These are phyloP conservation scores for Yamadazyma phyllophila DNA, from an alignment of 805 yeast genomes.

Conservation along the genomic window DNA sequence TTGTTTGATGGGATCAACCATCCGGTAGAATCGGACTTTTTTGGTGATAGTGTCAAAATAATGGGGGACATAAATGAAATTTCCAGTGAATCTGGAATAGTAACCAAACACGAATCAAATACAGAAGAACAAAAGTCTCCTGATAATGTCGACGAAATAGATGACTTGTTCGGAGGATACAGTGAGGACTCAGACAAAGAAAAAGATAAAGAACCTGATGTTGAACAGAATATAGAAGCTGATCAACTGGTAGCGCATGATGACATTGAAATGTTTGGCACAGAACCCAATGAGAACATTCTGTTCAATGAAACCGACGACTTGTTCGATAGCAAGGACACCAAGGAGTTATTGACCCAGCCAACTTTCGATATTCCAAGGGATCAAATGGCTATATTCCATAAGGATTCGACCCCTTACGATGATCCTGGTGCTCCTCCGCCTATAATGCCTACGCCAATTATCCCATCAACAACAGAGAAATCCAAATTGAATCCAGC, in stretches of 20 bases:
- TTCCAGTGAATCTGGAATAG: background rate
- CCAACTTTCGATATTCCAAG: conserved; percentile 50
- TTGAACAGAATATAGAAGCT: background rate
- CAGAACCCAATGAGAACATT: background rate
- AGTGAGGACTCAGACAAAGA: conserved; percentile 9
- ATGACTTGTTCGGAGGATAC: conserved; percentile 21
- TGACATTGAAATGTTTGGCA: too few relatives aligned
- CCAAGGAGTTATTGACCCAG: background rate
- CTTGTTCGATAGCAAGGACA: background rate
- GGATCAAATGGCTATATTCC: conserved; percentile 51
- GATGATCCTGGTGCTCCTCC: conserved; percentile 84
- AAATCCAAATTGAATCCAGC: conserved; percentile 1
- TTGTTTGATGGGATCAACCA: conserved; percentile 16
- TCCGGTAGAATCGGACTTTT: conserved; percentile 9
- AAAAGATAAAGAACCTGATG: background rate
- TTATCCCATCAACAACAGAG: conserved; percentile 25
- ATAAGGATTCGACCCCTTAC: conserved; percentile 43
- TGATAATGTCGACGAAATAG: conserved; percentile 27
- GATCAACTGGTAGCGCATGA: background rate
- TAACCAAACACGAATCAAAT: background rate
- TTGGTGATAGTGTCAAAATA: conserved; percentile 12
- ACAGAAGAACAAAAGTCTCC: conserved; percentile 5
- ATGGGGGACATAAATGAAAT: conserved; percentile 12
- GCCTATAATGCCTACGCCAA: conserved; percentile 54
- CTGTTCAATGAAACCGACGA: background rate